These are phyloP conservation scores for Podaxis rugospora DNA, from an alignment of 768 basidiomycete species.

Conservation along the genomic window DNA sequence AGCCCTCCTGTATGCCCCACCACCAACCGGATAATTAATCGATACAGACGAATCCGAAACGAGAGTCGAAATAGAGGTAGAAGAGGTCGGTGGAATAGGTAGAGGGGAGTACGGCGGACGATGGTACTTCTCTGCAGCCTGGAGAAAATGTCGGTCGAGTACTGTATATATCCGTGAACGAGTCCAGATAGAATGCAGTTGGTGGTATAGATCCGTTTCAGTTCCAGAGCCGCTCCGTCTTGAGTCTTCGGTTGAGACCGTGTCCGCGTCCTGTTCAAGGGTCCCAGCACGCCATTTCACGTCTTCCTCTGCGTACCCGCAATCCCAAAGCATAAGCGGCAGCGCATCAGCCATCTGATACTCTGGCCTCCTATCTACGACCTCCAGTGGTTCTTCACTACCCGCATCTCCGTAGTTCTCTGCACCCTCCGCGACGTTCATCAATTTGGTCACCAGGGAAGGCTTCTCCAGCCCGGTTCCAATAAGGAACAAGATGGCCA, in stretches of 20 bases:
- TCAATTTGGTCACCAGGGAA: slow-evolving; percentile 60
- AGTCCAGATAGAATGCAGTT: slow-evolving; percentile 48
- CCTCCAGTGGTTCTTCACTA: slow-evolving; percentile 16
- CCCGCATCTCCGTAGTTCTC: slow-evolving; percentile 21
- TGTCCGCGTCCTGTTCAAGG: slow-evolving; percentile 29
- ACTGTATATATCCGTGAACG: slow-evolving; percentile 63
- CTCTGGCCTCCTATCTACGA: slow-evolving; percentile 72
- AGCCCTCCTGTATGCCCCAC: slow-evolving; percentile 57
- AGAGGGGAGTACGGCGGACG: slow-evolving; percentile 32
- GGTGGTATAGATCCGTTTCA: slow-evolving; percentile 37
- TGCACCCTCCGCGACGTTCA: slow-evolving; percentile 60
- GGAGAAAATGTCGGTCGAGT: slow-evolving; percentile 62
- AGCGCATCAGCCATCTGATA: slow-evolving; percentile 94
- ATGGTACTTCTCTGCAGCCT: slow-evolving; percentile 51
- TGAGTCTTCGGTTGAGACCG: slow-evolving; percentile 17
- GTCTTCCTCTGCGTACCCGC: slow-evolving; percentile 62
- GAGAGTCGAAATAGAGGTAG: slow-evolving; percentile 18
- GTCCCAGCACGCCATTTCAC: slow-evolving; percentile 68
- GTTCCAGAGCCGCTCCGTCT: slow-evolving; percentile 17
- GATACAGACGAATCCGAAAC: slow-evolving; percentile 13
- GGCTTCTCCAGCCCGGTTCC: slow-evolving; percentile 46
- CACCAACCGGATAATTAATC: slow-evolving; percentile 61
- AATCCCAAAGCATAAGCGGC: slow-evolving; percentile 90
- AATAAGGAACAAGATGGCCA: slow-evolving; percentile 18
- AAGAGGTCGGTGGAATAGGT: slow-evolving; percentile 26